Evolutionary conservation across 2,329 filamentous ascomycete genomes (phyloP), one percentile per base, ranked within the genome.

Genomic region (Akanthomyces dipterigenus): DNA sequence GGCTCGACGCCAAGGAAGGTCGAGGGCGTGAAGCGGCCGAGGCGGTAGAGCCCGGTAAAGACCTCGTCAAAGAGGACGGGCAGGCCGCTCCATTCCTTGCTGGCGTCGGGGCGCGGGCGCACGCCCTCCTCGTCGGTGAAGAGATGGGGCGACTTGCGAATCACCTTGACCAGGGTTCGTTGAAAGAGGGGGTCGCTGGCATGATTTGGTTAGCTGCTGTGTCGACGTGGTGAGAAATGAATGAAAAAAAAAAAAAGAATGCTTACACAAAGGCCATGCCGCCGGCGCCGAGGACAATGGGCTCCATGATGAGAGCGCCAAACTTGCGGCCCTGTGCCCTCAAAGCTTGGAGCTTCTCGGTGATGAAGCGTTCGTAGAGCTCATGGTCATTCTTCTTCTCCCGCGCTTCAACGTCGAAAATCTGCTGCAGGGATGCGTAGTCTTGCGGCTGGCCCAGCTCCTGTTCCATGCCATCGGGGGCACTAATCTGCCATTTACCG

Each of bases 21-120:
- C 0, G 88, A 84, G 0, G 90, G 81, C 1, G 83, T 86, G 69
- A 88, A 85, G 43, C 86, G 83, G 2, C 91, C 91, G 0, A 96
- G 84, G 14, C 91, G 89, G 71, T 93, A 93, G 5, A 96, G 78
- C 1, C 91, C 91, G 0, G 90, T 93, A 73, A 96, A 96, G 40
- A 96, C 91, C 70, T 96, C 91, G 70, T 96, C 91, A 65, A 91
- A 91, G 66, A 96, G 80, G 43, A 96, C 77, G 0, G 91, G 91
- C 4, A 96, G 81, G 2, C 91, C 90, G 1, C 80, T 79, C 91
- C 91, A 96, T 34, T 76, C 65, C 9, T 67, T 68, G 36, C 67
- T 55, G 68, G 66, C 11, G 28, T 20, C n/a, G 67, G 61, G 42
- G 63, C 9, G 40, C 60, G 38, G 1, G 53, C 18, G 20, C 36